Evolutionary conservation across 768 basidiomycete species (phyloP).

Genomic region (Ramaria sp.): DNA sequence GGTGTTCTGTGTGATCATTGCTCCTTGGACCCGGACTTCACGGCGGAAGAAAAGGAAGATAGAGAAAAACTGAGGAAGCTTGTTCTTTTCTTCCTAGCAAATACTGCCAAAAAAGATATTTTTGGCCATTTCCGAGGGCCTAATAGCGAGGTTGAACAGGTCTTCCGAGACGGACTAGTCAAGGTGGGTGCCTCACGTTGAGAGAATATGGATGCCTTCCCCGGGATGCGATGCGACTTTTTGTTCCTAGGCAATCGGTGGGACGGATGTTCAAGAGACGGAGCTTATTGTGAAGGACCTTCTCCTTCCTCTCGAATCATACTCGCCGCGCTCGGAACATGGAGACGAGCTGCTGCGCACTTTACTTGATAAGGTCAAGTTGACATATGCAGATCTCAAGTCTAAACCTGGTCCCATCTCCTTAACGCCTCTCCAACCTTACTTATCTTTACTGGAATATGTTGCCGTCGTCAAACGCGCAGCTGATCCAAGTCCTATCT

Average conservation of each 20-base stretch:
- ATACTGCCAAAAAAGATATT: constrained; percentile 32
- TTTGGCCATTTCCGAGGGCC: constrained; percentile 30
- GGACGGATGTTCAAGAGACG: constrained; percentile 26
- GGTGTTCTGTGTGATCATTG: constrained; percentile 59
- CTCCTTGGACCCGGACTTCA: constrained; percentile 6
- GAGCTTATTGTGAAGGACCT: constrained; percentile 38
- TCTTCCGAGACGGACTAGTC: constrained; percentile 36
- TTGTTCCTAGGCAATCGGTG: constrained; percentile 33
- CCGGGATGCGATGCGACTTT: neutral
- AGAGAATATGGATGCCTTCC: neutral
- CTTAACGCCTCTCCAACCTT: constrained; percentile 31
- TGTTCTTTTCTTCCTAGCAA: constrained; percentile 48
- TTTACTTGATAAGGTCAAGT: constrained; percentile 27
- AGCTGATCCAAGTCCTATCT: constrained; percentile 32
- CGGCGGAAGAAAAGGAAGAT: constrained; percentile 46
- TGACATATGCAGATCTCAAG: constrained; percentile 19
- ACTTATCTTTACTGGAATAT: constrained; percentile 35
- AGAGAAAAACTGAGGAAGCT: constrained; percentile 46
- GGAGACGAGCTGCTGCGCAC: constrained; percentile 30
- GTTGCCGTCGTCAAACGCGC: constrained; percentile 31
- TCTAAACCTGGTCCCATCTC: constrained; percentile 2
- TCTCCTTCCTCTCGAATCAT: constrained; percentile 39
- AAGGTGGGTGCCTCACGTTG: constrained; percentile 27
- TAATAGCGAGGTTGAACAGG: constrained; percentile 34
- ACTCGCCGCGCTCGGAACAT: constrained; percentile 20